These are phyloP conservation scores for Pseudopyricularia javanii DNA, from an alignment of 2,329 filamentous ascomycete species.

Conservation along the genomic window DNA sequence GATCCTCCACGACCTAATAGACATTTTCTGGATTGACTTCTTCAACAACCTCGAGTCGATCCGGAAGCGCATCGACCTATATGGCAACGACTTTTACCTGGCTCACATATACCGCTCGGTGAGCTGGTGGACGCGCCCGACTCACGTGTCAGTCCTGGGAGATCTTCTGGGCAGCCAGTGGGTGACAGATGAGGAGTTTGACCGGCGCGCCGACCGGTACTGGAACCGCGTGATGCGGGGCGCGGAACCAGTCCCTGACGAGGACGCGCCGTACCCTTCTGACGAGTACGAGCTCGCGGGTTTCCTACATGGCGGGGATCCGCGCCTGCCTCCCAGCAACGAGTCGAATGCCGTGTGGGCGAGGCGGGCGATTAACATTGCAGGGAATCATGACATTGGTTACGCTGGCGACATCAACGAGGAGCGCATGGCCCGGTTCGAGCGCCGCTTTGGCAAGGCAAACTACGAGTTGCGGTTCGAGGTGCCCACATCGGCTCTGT, in stretches of 20 bases:
- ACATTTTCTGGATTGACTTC: conserved; percentile 55
- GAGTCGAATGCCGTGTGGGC: conserved; percentile 47
- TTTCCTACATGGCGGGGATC: conserved; percentile 26
- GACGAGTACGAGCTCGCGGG: conserved; percentile 37
- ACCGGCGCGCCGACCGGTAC: conserved; percentile 56
- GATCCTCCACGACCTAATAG: conserved; percentile 44
- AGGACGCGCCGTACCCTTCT: conserved; percentile 34
- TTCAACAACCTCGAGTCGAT: conserved; percentile 52
- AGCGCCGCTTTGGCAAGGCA: conserved; percentile 69
- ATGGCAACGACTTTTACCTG: conserved; percentile 91
- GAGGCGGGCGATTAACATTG: conserved; percentile 74
- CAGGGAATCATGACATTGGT: conserved; percentile 91
- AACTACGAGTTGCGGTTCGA: conserved; percentile 82
- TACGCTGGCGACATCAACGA: conserved; percentile 83
- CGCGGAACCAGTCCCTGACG: conserved; percentile 48
- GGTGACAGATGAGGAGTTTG: conserved; percentile 80
- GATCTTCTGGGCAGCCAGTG: conserved; percentile 92
- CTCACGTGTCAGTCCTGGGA: conserved; percentile 78
- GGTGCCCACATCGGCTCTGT: conserved; percentile 32
- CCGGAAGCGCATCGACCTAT: conserved; percentile 74
- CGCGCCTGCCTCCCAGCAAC: conserved; percentile 18
- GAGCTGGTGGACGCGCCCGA: conserved; percentile 73
- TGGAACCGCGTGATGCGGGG: conserved; percentile 73
- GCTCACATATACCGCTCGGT: conserved; percentile 82
- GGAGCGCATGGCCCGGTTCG: conserved; percentile 68